Evolutionary conservation across 805 yeast genomes (phyloP).

Genomic region (Candida quercuum): DNA sequence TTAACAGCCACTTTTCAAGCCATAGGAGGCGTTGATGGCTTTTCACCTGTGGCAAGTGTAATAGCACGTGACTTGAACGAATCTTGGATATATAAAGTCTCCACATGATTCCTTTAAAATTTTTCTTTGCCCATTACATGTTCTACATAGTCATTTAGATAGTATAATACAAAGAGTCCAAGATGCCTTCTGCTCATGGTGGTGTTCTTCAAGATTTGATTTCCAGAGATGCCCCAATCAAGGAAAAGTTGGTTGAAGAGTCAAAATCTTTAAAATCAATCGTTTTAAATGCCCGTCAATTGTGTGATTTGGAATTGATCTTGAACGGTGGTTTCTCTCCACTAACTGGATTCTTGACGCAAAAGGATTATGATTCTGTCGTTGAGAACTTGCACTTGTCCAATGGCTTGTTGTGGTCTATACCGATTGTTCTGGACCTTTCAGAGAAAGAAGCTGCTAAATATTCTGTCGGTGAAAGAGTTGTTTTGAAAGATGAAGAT

Average conservation of each 20-base stretch:
- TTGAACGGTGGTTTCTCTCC: conserved; percentile 94
- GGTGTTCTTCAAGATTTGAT: conserved; percentile 82
- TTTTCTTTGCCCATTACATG: background rate
- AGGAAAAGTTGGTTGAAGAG: conserved; percentile 51
- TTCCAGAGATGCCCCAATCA: conserved; percentile 68
- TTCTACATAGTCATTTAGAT: no score
- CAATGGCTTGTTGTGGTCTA: conserved; percentile 80
- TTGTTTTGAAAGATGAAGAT: conserved; percentile 77
- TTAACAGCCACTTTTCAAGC: conserved; percentile 1
- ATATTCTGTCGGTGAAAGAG: conserved; percentile 50
- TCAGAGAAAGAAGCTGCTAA: conserved; percentile 38
- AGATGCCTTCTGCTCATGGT: conserved; percentile 91
- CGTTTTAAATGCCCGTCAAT: conserved; percentile 74
- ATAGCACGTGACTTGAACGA: conserved; percentile 4
- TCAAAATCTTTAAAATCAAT: conserved; percentile 41
- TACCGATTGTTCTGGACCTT: conserved; percentile 88
- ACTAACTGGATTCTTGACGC: conserved; percentile 55
- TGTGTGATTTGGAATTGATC: conserved; percentile 89
- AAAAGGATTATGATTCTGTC: conserved; percentile 60
- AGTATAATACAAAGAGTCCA: background rate
- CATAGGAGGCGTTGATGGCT: background rate
- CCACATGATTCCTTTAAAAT: background rate
- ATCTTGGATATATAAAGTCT: background rate
- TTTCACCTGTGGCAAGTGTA: conserved; percentile 3
- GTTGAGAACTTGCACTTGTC: conserved; percentile 65